Evolutionary conservation across 257 asterid species (phyloP), one percentile per base, ranked within the genome.

Genomic region (Solanum corneliomulleri): DNA sequence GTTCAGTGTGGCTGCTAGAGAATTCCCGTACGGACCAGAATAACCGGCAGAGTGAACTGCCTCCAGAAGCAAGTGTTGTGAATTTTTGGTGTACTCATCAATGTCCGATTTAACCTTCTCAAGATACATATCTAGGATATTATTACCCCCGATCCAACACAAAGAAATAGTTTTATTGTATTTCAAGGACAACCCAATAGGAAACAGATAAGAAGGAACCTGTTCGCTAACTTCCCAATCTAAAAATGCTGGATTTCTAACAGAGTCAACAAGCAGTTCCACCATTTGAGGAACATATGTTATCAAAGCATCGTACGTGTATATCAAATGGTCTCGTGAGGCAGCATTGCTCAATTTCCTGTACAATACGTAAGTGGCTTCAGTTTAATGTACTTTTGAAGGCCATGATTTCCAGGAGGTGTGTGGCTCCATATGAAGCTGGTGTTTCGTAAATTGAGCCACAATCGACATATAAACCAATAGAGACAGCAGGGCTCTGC

Each of bases 151-250:
- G 45, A 6, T 44, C 39, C 25, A 44, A 41, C 84, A 77, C 39
- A 72, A 37, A 20, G 29, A 72, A 72, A 72, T 45, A 72, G 49
- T 72, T 37, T 12, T 18, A 21, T 56, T 31, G 78, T 58, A 21
- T 42, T 80, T 37, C 82, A 78, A 81, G 60, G 31, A 58, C 31
- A 23, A 13, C 5, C 58, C 27, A 13, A 52, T 31, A 66, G 9
- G 33, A 64, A 25, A 41, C 44, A 52, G 39, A 64, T 39, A 84
- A 64, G 66, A 41, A 62, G 87, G 29, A 44, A 90, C 98, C 98
- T 96, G 99, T 85, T 97, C 98, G 58, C 88, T 91, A 87, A 95
- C 98, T 92, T 97, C 99, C 98, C 98, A 95, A 78, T 95, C 98
- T 89, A 95, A 89, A 88, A 95, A 97, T 2, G 94, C 97, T n/a